A percentile compares a stretch with the other conserved stretches of the same genome.
These are phyloP conservation scores for Cadophora sp. DNA, from an alignment of 2,329 filamentous ascomycete genomes.

Conservation along the genomic window DNA sequence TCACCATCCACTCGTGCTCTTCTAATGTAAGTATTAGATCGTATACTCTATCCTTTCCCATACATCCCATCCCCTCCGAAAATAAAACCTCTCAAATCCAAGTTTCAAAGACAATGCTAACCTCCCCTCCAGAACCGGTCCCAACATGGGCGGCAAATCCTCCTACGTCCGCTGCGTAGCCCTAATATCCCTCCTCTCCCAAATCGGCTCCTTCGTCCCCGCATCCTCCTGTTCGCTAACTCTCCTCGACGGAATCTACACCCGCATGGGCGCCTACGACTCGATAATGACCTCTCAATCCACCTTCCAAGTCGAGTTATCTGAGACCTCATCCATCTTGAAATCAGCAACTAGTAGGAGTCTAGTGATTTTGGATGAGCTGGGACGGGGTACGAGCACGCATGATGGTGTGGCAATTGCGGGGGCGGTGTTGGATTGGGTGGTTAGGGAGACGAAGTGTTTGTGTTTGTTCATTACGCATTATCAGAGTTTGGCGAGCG, in stretches of 20 bases:
- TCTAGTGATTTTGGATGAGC: slow-evolving; percentile 91
- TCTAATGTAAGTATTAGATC: neutral
- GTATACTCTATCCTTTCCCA: neutral
- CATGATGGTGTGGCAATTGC: slow-evolving; percentile 97
- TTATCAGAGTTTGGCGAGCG: slow-evolving; percentile 82
- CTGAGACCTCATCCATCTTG: slow-evolving; percentile 89
- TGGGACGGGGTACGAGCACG: slow-evolving; percentile 91
- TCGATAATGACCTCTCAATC: slow-evolving; percentile 94
- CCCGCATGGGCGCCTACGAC: slow-evolving; percentile 92
- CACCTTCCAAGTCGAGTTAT: slow-evolving; percentile 98
- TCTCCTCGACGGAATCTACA: slow-evolving; percentile 89
- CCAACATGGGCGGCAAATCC: slow-evolving; percentile 99
- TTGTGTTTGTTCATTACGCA: slow-evolving; percentile 97
- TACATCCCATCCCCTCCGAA: neutral
- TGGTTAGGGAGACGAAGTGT: slow-evolving; percentile 76
- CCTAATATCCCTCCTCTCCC: slow-evolving; percentile 90
- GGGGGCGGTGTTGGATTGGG: slow-evolving; percentile 85
- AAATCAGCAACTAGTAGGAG: slow-evolving; percentile 85
- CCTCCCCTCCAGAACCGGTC: slow-evolving; percentile 85
- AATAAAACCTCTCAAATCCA: slow-evolving; percentile 45
- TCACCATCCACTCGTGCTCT: neutral
- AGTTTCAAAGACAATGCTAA: slow-evolving; percentile 46
- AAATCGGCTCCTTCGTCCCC: slow-evolving; percentile 93
- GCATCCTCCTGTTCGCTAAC: slow-evolving; percentile 77
- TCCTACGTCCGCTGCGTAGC: slow-evolving; percentile 94